Conservation (phyloP, 495 filamentous ascomycete species). For the Friedmanniomyces endolithicus region DNA sequence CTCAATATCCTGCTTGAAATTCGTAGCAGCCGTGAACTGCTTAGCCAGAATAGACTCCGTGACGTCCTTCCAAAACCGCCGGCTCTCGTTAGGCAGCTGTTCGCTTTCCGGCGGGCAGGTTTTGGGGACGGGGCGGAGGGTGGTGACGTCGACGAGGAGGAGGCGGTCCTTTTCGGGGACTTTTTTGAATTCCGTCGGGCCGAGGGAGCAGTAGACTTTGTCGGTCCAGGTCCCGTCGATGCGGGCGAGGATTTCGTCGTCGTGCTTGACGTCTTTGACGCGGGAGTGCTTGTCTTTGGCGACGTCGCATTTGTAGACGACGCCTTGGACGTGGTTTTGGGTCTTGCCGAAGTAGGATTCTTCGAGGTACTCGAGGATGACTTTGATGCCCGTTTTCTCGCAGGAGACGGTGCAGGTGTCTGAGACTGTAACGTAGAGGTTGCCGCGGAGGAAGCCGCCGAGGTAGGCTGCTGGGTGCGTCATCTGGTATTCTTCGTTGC, state of each 20-base stretch:
- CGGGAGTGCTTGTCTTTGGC: constrained; percentile 60
- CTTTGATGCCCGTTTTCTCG: constrained; percentile 73
- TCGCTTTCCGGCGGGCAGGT: constrained; percentile 56
- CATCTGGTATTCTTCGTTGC: constrained; percentile 84
- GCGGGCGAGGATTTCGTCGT: constrained; percentile 70
- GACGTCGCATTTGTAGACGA: constrained; percentile 67
- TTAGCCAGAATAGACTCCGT: constrained; percentile 77
- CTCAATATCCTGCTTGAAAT: constrained; percentile 80
- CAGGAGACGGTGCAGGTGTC: constrained; percentile 81
- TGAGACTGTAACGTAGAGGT: constrained; percentile 68
- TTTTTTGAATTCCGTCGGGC: constrained; percentile 34
- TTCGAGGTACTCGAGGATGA: constrained; percentile 81
- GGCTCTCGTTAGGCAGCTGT: constrained; percentile 82
- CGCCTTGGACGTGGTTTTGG: constrained; percentile 81
- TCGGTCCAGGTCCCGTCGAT: constrained; percentile 76
- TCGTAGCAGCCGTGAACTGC: constrained; percentile 73
- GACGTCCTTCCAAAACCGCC: constrained; percentile 75
- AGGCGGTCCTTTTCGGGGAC: constrained; percentile 15
- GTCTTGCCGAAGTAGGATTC: constrained; percentile 89
- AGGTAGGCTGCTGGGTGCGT: constrained; percentile 91
- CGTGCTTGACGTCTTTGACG: constrained; percentile 76
- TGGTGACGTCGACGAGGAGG: constrained; percentile 72
- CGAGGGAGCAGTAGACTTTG: constrained; percentile 50
- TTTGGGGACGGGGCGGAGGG: constrained; percentile 66
- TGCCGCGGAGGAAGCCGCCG: constrained; percentile 72